Percentiles rank a stretch among this genome's conserved stretches.
phyloP scores from a whole-genome alignment of 2,329 filamentous ascomycete species.

The Coniochaeta ligniaria region DNA sequence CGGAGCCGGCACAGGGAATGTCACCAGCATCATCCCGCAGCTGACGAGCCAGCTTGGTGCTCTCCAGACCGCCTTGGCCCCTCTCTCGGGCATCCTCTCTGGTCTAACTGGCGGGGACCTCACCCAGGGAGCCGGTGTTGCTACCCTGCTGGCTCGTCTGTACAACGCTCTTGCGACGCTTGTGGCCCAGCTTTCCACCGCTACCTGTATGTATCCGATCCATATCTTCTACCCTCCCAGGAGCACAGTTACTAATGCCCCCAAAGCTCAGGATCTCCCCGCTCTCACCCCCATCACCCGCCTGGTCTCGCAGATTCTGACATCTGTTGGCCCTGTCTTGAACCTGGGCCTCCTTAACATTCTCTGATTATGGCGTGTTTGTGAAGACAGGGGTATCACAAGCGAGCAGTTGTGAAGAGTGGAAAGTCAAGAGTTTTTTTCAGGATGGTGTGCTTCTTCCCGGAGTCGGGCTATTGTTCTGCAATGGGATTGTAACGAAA shows the following conservation, averaged over 20 bases:
- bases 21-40: background rate
- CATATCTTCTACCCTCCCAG: background rate
- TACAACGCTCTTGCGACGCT: background rate
- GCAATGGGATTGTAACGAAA: no score
- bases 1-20: background rate
- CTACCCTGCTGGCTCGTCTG: background rate
- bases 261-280: background rate
- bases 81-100: background rate
- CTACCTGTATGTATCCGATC: background rate
- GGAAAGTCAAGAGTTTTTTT: no score
- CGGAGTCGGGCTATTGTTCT: no score
- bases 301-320: background rate
- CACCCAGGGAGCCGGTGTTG: background rate
- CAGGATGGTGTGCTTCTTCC: no score
- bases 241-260: background rate
- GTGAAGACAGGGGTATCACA: no score
- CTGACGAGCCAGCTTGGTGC: background rate
- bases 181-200: background rate
- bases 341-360: background rate
- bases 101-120: background rate
- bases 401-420: no score
- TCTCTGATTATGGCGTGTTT: background rate
- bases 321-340: background rate
- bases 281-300: background rate
- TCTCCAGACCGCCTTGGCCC: background rate